phyloP scores from a whole-genome alignment of 768 basidiomycete genomes.

The Hypholoma fasciculare region DNA sequence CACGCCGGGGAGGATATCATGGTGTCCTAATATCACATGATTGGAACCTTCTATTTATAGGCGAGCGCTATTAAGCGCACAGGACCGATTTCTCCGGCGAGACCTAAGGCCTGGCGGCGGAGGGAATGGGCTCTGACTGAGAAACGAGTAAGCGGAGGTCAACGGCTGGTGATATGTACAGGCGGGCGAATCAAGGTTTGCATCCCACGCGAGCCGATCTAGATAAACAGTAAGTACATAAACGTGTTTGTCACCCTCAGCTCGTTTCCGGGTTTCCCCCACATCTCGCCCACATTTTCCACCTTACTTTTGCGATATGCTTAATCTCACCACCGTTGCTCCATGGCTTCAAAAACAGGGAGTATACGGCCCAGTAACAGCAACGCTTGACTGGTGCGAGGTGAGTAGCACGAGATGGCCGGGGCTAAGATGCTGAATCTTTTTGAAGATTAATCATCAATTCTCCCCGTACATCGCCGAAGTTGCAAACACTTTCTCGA shows the following conservation, averaged over 20 bases:
- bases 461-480: constrained; percentile 80
- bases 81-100: constrained; percentile 2
- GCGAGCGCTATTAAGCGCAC: constrained; percentile 4
- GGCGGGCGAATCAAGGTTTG: not conserved
- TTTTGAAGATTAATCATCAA: constrained; percentile 67
- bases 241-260: not conserved
- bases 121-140: not conserved
- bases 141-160: not conserved
- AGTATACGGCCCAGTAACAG: constrained; percentile 65
- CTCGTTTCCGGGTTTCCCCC: not conserved
- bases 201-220: not conserved
- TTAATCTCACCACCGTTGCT: constrained; percentile 34
- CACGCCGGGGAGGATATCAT: not conserved
- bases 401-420: constrained; percentile 26
- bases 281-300: not conserved
- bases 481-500: constrained; percentile 74
- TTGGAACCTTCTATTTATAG: not conserved
- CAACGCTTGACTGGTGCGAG: constrained; percentile 78
- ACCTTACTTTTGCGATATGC: constrained; percentile 20
- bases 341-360: constrained; percentile 38
- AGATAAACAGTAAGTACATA: not conserved
- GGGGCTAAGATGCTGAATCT: not conserved
- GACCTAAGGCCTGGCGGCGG: not conserved
- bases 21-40: not conserved
- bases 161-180: not conserved